phyloP scores from a whole-genome alignment of 108 stramenopile species.

The Cyclotella baltica region DNA sequence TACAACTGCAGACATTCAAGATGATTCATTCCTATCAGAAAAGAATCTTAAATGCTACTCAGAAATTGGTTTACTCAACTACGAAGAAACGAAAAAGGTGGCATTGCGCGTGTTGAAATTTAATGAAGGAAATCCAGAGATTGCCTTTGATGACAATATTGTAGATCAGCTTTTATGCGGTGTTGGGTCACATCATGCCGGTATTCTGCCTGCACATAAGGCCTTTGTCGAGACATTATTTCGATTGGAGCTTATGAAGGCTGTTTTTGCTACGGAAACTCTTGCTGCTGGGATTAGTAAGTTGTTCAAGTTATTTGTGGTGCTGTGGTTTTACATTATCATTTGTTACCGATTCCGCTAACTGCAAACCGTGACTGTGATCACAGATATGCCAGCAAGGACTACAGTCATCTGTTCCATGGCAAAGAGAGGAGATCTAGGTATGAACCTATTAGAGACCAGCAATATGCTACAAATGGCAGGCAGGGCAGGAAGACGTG shows the following conservation, averaged over 20 bases:
- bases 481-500: conserved; percentile 88
- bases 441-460: conserved; percentile 79
- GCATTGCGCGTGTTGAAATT: conserved; percentile 71
- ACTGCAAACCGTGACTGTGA: no score
- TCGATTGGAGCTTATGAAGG: conserved; percentile 84
- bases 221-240: conserved; percentile 91
- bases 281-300: conserved; percentile 92
- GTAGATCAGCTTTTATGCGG: conserved; percentile 78
- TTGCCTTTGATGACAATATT: conserved; percentile 66
- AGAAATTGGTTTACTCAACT: conserved; percentile 69
- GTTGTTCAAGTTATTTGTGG: no score
- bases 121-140: conserved; percentile 78
- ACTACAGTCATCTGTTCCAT: conserved; percentile 90
- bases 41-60: conserved; percentile 71
- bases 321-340: no score
- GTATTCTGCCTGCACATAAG: conserved; percentile 91
- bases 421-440: conserved; percentile 79
- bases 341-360: no score
- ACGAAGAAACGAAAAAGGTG: conserved; percentile 69
- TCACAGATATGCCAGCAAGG: conserved; percentile 74
- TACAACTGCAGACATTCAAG: conserved; percentile 12
- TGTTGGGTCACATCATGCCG: conserved; percentile 93
- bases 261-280: conserved; percentile 95
- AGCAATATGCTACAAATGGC: conserved; percentile 90
- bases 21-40: conserved; percentile 58